Evolutionary conservation across 306 rosid species (phyloP).

Genomic region (Fragaria ananassa): DNA sequence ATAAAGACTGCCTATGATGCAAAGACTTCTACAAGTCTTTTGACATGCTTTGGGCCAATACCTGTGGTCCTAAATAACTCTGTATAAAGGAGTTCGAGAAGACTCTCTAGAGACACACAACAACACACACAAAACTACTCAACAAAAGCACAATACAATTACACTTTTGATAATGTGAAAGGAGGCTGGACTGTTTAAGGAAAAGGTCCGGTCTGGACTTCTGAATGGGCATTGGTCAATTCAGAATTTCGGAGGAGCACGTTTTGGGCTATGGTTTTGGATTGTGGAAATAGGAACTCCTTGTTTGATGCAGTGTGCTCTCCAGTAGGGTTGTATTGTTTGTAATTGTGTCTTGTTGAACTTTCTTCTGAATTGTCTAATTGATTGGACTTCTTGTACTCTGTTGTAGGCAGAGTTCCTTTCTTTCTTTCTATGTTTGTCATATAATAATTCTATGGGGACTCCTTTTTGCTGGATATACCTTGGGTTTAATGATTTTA

Average conservation of each 20-base stretch:
- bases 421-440: no score
- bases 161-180: neutral
- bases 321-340: neutral
- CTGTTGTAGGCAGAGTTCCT: no score
- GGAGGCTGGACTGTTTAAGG: neutral
- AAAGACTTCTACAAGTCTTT: no score
- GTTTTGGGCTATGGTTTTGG: neutral
- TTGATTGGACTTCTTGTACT: neutral
- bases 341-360: neutral
- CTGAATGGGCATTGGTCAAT: neutral
- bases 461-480: neutral
- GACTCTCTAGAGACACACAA: no score
- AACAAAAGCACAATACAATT: no score
- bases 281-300: neutral
- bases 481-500: no score
- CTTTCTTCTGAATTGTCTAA: neutral
- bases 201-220: neutral
- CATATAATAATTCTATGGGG: neutral
- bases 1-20: no score
- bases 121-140: no score
- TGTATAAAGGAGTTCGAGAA: no score
- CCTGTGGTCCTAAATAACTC: no score
- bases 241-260: neutral
- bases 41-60: no score
- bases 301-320: neutral